phyloP scores from a whole-genome alignment of 495 filamentous ascomycete species.

The Aspergillus leporis region DNA sequence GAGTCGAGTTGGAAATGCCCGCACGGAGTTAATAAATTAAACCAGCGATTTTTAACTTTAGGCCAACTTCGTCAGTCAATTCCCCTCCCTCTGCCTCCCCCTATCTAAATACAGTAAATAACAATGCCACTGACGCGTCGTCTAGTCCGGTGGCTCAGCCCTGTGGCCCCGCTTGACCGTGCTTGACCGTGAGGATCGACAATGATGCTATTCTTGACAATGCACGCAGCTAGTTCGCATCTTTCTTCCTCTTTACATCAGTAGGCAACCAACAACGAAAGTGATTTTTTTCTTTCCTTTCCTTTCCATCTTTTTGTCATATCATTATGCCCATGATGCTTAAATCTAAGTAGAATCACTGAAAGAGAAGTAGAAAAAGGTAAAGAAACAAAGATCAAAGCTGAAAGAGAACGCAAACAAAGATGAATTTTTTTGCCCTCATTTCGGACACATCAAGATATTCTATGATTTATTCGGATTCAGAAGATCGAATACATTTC shows the following conservation, averaged over 20 bases:
- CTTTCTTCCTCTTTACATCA: background rate
- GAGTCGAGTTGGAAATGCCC: no score
- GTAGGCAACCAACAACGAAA: slow-evolving; percentile 1
- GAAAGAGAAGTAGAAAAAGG: background rate
- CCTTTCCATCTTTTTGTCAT: no score
- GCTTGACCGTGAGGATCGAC: slow-evolving; percentile 13
- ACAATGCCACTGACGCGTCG: slow-evolving; percentile 11
- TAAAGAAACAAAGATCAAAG: background rate
- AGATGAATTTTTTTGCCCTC: background rate
- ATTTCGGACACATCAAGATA: background rate
- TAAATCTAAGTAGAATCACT: background rate
- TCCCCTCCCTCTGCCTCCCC: background rate
- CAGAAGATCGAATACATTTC: background rate
- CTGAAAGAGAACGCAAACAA: background rate
- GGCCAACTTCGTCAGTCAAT: background rate
- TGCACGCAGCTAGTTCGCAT: no score
- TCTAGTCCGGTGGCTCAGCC: slow-evolving; percentile 17
- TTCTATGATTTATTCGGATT: background rate
- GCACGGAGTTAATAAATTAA: no score
- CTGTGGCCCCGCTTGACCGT: slow-evolving; percentile 27
- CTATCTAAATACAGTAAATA: background rate
- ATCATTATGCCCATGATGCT: no score
- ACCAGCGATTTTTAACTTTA: background rate
- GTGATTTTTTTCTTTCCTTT: background rate
- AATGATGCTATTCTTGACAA: background rate